Conservation (phyloP, 2,329 filamentous ascomycete genomes). For the Bipolaris bicolor region DNA sequence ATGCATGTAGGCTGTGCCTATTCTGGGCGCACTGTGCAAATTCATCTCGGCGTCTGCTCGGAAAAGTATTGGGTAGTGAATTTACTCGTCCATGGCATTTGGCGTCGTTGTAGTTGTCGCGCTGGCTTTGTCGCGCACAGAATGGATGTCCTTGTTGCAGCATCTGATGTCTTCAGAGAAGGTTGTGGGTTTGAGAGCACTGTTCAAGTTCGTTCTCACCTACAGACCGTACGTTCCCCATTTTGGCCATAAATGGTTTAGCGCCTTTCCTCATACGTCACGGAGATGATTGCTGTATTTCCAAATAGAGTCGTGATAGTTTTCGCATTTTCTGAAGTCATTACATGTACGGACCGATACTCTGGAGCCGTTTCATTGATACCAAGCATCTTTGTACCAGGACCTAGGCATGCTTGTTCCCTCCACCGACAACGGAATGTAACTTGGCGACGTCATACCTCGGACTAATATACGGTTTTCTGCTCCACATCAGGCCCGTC, state of each 20-base stretch:
- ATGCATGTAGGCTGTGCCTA: neutral
- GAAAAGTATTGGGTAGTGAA: neutral
- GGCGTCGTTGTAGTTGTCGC: neutral
- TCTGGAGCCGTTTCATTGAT: neutral
- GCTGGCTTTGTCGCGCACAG: neutral
- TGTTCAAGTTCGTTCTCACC: neutral
- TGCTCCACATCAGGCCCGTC: neutral
- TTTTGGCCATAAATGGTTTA: neutral
- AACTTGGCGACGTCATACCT: constrained; percentile 7
- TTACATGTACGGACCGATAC: neutral
- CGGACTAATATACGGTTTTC: neutral
- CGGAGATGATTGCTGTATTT: neutral
- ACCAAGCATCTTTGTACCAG: neutral
- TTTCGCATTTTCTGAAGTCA: neutral
- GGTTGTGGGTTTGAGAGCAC: neutral
- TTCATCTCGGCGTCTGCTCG: neutral
- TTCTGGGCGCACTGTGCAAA: neutral
- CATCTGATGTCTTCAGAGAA: neutral
- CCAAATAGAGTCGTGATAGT: neutral
- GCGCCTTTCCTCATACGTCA: neutral
- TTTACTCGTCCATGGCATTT: neutral
- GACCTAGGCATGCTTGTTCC: neutral
- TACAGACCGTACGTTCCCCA: neutral
- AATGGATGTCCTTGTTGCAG: neutral
- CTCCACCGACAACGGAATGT: neutral